phyloP scores from a whole-genome alignment of 495 filamentous ascomycete genomes.

The Thermothielavioides terrestris region DNA sequence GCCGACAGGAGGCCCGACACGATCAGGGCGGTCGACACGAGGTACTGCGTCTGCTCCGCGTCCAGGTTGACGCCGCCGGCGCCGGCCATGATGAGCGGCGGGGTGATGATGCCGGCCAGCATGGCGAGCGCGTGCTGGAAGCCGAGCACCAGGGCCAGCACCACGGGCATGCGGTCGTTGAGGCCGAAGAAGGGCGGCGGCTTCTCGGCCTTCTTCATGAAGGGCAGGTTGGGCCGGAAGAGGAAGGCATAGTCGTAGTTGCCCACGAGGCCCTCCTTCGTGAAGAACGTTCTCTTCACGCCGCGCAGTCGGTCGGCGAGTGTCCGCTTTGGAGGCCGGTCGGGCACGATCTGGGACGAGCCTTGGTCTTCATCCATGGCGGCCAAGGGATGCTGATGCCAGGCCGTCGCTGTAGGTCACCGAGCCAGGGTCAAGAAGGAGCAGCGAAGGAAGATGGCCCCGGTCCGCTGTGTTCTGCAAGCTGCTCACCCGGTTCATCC shows the following conservation, averaged over 20 bases:
- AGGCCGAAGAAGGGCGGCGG: constrained; percentile 81
- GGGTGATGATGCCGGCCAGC: constrained; percentile 57
- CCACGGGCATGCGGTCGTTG: constrained; percentile 70
- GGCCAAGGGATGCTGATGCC: neutral
- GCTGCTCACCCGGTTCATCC: too few species aligned
- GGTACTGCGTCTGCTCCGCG: constrained; percentile 56
- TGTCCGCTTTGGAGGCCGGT: constrained; percentile 23
- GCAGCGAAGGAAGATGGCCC: neutral
- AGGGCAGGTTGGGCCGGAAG: constrained; percentile 75
- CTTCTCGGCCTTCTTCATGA: constrained; percentile 56
- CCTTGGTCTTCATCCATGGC: constrained; percentile 40
- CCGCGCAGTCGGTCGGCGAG: constrained; percentile 21
- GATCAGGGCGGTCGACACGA: constrained; percentile 85
- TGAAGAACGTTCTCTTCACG: constrained; percentile 34
- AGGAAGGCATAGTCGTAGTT: constrained; percentile 71
- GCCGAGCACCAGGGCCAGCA: constrained; percentile 56
- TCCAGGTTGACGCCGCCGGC: constrained; percentile 57
- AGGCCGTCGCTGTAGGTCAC: neutral
- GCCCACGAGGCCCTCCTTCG: constrained; percentile 67
- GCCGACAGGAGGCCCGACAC: constrained; percentile 72
- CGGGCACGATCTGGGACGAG: constrained; percentile 37
- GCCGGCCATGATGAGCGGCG: constrained; percentile 68
- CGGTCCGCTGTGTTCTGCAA: too few species aligned
- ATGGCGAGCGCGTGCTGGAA: constrained; percentile 45
- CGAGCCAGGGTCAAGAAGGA: neutral